Percentiles rank a stretch among this genome's conserved stretches.
Evolutionary conservation across 805 yeast species (phyloP).

Genomic region (Candida ortonii): DNA sequence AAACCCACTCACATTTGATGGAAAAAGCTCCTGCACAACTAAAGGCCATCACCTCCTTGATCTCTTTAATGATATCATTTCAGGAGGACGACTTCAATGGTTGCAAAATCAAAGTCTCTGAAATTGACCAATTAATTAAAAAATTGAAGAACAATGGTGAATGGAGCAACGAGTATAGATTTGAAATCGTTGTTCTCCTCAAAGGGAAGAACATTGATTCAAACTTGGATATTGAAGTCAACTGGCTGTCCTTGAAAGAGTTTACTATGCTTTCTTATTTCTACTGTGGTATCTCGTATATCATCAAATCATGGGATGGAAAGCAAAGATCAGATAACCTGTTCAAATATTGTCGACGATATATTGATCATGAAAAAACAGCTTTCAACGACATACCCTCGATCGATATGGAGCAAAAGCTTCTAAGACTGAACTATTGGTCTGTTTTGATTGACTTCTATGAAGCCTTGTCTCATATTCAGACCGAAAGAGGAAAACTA

Average conservation of each 20-base stretch:
- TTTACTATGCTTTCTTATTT: conserved; percentile 41
- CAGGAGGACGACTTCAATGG: conserved; percentile 28
- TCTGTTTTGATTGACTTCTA: conserved; percentile 35
- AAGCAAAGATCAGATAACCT: conserved; percentile 35
- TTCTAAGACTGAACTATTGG: conserved; percentile 32
- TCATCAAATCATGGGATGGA: conserved; percentile 36
- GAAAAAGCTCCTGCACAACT: conserved; percentile 32
- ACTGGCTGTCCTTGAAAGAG: conserved; percentile 44
- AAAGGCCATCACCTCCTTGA: conserved; percentile 31
- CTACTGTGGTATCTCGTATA: conserved; percentile 39
- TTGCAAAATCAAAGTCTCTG: conserved; percentile 26
- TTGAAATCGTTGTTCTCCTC: conserved; percentile 6
- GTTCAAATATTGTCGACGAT: conserved; percentile 36
- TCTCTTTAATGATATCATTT: conserved; percentile 28
- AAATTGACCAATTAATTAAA: conserved; percentile 29
- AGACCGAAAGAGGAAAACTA: conserved; percentile 12
- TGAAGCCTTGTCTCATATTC: conserved; percentile 37
- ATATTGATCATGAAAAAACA: conserved; percentile 31
- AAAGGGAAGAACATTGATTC: neutral
- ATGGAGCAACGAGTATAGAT: conserved; percentile 10
- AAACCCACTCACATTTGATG: neutral
- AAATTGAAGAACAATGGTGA: conserved; percentile 27
- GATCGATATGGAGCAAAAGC: conserved; percentile 24
- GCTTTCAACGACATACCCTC: conserved; percentile 13
- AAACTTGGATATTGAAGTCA: conserved; percentile 28